Percentiles rank a stretch among this genome's conserved stretches.
Conservation (phyloP, 768 basidiomycete genomes). For the Rhizopogon vesiculosus region DNA sequence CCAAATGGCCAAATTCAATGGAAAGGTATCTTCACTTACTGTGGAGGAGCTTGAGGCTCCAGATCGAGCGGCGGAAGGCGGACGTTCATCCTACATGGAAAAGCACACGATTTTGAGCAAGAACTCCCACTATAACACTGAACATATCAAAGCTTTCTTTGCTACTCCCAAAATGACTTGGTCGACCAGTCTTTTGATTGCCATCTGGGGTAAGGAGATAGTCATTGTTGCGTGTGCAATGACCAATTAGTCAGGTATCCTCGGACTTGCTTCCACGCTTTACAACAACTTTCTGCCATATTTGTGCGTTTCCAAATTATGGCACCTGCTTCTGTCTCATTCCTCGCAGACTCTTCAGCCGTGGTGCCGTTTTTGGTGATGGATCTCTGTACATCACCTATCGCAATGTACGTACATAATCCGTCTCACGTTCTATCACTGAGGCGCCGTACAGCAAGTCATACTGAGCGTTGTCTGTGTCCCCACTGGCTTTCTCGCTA, state of each 20-base stretch:
- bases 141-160: constrained; percentile 59
- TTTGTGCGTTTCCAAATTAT: constrained; percentile 31
- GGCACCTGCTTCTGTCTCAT: not conserved
- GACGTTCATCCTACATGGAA: constrained; percentile 8
- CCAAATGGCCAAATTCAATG: constrained; percentile 47
- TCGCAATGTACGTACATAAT: constrained; percentile 46
- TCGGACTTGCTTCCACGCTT: constrained; percentile 73
- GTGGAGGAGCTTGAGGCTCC: constrained; percentile 39
- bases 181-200: constrained; percentile 58
- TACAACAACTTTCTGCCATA: constrained; percentile 53
- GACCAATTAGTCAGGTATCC: constrained; percentile 42
- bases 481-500: constrained; percentile 68
- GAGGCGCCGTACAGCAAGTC: constrained; percentile 45
- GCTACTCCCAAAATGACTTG: constrained; percentile 57
- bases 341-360: constrained; percentile 45
- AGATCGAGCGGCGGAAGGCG: constrained; percentile 9
- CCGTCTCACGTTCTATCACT: not conserved
- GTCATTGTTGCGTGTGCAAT: not conserved
- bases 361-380: constrained; percentile 67
- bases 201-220: constrained; percentile 37
- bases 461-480: constrained; percentile 66
- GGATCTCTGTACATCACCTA: constrained; percentile 68
- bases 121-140: constrained; percentile 31
- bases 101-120: constrained; percentile 30
- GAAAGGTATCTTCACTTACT: constrained; percentile 35